Evolutionary conservation across 1,139 yeast genomes (phyloP).

Genomic region (Zygotorulaspora mrakii): DNA sequence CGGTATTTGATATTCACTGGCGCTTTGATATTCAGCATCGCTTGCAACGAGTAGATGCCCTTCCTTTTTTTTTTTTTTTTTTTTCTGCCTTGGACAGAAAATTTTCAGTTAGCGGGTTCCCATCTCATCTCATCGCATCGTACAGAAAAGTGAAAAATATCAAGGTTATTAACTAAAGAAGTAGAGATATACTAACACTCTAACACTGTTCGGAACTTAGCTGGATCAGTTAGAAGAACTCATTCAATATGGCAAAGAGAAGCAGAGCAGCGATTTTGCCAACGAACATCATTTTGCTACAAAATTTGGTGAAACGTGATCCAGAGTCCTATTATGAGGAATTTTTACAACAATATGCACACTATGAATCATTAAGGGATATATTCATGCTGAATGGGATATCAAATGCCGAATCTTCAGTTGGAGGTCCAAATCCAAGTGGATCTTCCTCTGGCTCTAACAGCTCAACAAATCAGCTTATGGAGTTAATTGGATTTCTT

Average conservation of each 20-base stretch:
- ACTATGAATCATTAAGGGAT: conserved; percentile 85
- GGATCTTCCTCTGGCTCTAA: conserved; percentile 15
- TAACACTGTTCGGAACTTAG: too few species aligned
- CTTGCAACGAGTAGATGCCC: conserved; percentile 2
- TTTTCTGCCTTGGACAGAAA: conserved; percentile 4
- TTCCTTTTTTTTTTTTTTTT: too few species aligned
- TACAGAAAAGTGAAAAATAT: too few species aligned
- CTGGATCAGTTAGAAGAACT: too few species aligned
- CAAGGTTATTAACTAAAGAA: too few species aligned
- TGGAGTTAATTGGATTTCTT: conserved; percentile 82
- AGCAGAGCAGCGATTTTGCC: conserved; percentile 92
- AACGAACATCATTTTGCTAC: conserved; percentile 83
- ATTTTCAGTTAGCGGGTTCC: conserved; percentile 6
- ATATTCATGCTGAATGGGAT: conserved; percentile 53
- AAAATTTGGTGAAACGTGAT: conserved; percentile 88
- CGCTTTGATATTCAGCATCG: too few species aligned
- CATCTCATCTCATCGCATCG: conserved; percentile 31
- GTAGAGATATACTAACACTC: too few species aligned
- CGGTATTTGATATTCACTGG: conserved; percentile 5
- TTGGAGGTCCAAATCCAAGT: conserved; percentile 18
- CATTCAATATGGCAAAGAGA: conserved; percentile 76
- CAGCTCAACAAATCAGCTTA: conserved; percentile 67
- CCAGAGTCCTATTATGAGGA: conserved; percentile 94
- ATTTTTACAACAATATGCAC: conserved; percentile 85
- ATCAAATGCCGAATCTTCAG: conserved; percentile 20